Evolutionary conservation across 2,329 filamentous ascomycete species (phyloP).

Genomic region (Trichophyton equinum): DNA sequence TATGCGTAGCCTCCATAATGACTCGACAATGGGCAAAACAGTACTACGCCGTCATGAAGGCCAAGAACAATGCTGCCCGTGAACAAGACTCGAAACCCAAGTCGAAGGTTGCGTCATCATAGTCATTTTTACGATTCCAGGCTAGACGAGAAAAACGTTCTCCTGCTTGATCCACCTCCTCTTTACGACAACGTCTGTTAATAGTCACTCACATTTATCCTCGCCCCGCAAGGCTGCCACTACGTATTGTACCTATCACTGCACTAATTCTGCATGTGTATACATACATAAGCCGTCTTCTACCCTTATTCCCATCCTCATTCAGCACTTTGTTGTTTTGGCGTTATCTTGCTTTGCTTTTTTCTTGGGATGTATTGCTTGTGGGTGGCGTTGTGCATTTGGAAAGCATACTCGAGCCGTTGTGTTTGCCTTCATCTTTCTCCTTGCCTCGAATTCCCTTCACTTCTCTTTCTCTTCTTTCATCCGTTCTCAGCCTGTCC

Average conservation of each 20-base stretch:
- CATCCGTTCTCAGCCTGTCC: background rate
- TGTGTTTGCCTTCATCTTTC: background rate
- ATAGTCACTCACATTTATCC: constrained; percentile 1
- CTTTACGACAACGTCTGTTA: background rate
- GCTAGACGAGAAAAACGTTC: background rate
- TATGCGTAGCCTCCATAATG: constrained; percentile 63
- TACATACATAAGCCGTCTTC: background rate
- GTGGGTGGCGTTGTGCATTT: constrained; percentile 5
- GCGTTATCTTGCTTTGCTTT: constrained; percentile 5
- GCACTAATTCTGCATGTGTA: background rate
- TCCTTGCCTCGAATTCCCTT: background rate
- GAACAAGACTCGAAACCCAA: constrained; percentile 1
- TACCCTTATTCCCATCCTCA: constrained; percentile 1
- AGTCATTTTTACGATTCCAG: background rate
- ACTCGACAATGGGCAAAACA: constrained; percentile 90
- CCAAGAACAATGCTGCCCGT: background rate
- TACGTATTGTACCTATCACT: background rate
- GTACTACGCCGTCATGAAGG: constrained; percentile 36
- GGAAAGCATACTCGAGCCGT: constrained; percentile 4
- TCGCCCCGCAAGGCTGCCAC: background rate
- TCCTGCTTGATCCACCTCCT: background rate
- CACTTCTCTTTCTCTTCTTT: background rate
- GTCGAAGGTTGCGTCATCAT: background rate
- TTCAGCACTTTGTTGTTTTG: constrained; percentile 3
- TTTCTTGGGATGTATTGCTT: constrained; percentile 5